Base-by-base conservation (phyloP, 2,329 filamentous ascomycete genomes). In the Cytospora leucostoma region DNA sequence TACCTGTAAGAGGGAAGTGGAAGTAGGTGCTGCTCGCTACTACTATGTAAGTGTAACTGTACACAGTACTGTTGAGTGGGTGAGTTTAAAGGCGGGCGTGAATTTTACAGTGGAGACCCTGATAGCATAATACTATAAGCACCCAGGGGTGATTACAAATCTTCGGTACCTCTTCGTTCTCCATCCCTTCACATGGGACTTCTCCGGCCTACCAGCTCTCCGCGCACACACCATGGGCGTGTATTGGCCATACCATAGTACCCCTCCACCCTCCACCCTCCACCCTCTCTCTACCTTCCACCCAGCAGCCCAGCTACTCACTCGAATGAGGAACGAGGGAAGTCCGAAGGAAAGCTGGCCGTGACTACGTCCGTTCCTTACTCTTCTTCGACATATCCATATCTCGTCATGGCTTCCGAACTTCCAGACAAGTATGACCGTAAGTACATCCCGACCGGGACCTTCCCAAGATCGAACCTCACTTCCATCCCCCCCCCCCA, bases 351-450 rank as follows among this genome's bases (percentile, higher is more conserved):
- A 32, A 7, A 7, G n/a, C 51, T 37, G 35, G 10, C n/a, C 5
- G 8, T 17, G 38, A 44, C 38, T 21, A 49, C 11, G 2, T 21
- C 37, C n/a, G 7, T 12, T 7, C 38, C 8, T 59, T 12, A 12
- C 12, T 15, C 19, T 8, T 5, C n/a, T 3, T 50, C n/a, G 15
- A 33, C 15, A 19, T 8, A 49, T 12, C 21, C 12, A 37, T 40
- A 12, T 21, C 17, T 52, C 34, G 40, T 11, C 8, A 50, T 64
- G 17, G 40, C 55, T 57, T 66, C 74, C 68, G 66, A 86, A 84
- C 84, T 88, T 66, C 85, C 85, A 7, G 79, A 79, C 67, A 81
- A 80, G 67, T 87, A 87, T 72, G 80, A 87, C 72, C 80, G 85
- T 88, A 74, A 72, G 81, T 75, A 21, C 33, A 33, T 2, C 5